Percentiles rank a stretch among this genome's conserved stretches.
phyloP scores from a whole-genome alignment of 768 basidiomycete species.

The Trametes meyenii region DNA sequence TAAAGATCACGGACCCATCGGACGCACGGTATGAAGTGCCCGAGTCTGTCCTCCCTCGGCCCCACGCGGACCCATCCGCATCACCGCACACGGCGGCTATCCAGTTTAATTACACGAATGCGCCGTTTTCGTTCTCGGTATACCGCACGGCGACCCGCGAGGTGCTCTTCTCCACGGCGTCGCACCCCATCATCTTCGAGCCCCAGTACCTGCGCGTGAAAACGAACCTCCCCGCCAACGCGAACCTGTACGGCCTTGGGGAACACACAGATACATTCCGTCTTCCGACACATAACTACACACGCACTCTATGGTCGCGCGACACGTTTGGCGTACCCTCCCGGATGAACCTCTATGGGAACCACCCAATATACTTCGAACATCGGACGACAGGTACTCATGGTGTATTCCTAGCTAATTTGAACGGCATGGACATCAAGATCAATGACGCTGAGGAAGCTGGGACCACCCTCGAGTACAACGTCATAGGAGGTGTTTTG shows the following conservation, averaged over 20 bases:
- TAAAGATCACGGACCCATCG: conserved; percentile 61
- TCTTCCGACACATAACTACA: conserved; percentile 46
- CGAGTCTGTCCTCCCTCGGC: conserved; percentile 60
- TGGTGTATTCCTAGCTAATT: conserved; percentile 69
- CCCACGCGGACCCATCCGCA: conserved; percentile 34
- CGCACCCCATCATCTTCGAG: conserved; percentile 70
- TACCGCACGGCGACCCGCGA: conserved; percentile 51
- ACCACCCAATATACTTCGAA: conserved; percentile 74
- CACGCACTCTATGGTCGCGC: conserved; percentile 63
- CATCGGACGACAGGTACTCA: conserved; percentile 68
- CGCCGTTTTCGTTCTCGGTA: conserved; percentile 66
- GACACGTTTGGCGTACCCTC: conserved; percentile 62
- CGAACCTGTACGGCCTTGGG: conserved; percentile 82
- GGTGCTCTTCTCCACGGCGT: conserved; percentile 62
- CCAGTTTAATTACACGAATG: conserved; percentile 58
- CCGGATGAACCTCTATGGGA: conserved; percentile 70
- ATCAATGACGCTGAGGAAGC: conserved; percentile 45
- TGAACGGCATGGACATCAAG: conserved; percentile 81
- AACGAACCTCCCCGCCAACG: conserved; percentile 55
- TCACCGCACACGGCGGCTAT: conserved; percentile 45
- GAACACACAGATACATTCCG: conserved; percentile 71
- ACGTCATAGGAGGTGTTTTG: conserved; percentile 74
- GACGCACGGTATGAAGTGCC: conserved; percentile 64
- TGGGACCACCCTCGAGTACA: conserved; percentile 62
- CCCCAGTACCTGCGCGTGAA: conserved; percentile 77